Percentiles rank a stretch among this genome's conserved stretches.
phyloP scores from a whole-genome alignment of 306 rosid genomes.

The Prunus fruticosa region DNA sequence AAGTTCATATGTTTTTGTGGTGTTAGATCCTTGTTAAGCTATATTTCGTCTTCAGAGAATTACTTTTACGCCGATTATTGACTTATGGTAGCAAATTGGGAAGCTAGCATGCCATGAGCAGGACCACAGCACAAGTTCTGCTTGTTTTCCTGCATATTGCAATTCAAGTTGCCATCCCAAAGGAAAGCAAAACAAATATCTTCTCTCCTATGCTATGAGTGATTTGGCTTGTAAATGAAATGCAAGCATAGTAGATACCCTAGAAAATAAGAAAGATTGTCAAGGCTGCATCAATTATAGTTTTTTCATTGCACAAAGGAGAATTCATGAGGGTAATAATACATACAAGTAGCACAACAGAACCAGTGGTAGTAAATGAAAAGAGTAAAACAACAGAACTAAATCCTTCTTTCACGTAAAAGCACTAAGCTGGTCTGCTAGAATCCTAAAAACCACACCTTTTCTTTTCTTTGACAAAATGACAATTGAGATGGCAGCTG shows the following conservation, averaged over 20 bases:
- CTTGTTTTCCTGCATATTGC: too few relatives aligned
- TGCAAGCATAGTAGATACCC: background rate
- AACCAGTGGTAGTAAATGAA: background rate
- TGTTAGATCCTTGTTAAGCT: background rate
- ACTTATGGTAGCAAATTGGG: background rate
- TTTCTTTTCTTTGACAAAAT: background rate
- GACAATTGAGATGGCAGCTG: background rate
- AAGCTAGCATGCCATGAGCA: too few relatives aligned
- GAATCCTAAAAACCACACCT: background rate
- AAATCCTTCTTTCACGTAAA: background rate
- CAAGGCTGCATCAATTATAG: background rate
- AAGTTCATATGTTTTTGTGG: background rate
- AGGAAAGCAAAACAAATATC: background rate
- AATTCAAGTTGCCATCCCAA: too few relatives aligned
- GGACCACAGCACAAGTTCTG: too few relatives aligned
- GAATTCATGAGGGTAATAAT: background rate
- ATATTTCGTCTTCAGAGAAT: background rate
- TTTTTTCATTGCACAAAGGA: background rate
- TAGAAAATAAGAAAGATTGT: background rate
- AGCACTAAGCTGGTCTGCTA: background rate
- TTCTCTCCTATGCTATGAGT: background rate
- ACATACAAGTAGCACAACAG: background rate
- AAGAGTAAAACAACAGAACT: background rate
- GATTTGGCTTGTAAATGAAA: background rate
- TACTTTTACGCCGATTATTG: background rate